These are phyloP conservation scores for Yamadazyma spencermartinsiae DNA, from an alignment of 1,139 yeast genomes.

Conservation along the genomic window DNA sequence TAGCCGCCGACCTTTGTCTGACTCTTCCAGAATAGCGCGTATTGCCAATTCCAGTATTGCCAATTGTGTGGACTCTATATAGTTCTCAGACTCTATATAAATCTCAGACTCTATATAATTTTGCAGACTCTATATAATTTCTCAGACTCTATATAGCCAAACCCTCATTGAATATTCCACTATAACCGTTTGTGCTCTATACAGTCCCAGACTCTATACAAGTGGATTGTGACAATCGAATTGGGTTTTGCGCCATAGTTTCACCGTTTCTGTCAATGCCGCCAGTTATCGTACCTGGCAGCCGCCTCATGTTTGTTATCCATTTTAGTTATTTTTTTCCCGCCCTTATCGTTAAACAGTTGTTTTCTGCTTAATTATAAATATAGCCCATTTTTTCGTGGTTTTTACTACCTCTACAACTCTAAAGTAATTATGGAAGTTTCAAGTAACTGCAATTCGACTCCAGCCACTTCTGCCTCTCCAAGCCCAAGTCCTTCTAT, in stretches of 20 bases:
- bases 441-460: constrained; percentile 4
- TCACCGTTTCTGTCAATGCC: neutral
- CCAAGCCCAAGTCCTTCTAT: constrained; percentile 9
- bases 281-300: neutral
- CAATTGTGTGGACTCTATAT: neutral
- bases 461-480: constrained; percentile 18
- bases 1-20: neutral
- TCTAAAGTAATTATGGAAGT: neutral
- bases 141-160: neutral
- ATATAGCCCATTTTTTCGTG: neutral
- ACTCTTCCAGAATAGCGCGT: neutral
- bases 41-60: neutral
- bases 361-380: neutral
- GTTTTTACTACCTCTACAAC: neutral
- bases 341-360: neutral
- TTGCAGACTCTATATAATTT: neutral
- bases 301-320: neutral
- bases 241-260: constrained; percentile 1
- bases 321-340: neutral
- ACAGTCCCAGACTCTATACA: neutral
- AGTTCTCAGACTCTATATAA: neutral
- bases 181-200: neutral
- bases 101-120: neutral
- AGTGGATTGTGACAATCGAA: neutral
- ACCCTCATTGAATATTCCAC: too few relatives aligned